These are phyloP conservation scores for Phytopythium vexans DNA, from an alignment of 352 stramenopile species.

Conservation along the genomic window DNA sequence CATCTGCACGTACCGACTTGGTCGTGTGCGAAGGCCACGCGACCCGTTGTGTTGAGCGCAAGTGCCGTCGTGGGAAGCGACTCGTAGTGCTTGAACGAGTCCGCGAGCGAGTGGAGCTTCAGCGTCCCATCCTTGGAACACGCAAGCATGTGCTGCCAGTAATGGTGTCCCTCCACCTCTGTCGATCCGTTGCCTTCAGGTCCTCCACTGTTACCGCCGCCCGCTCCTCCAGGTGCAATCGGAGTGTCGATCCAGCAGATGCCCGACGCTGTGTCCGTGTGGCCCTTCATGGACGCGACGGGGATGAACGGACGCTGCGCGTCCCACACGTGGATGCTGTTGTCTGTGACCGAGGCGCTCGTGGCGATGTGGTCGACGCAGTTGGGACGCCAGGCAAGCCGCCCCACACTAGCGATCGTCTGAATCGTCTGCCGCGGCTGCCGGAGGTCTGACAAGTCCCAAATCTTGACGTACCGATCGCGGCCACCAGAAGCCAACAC, in stretches of 20 bases:
- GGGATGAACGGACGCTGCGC: slow-evolving; percentile 82
- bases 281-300: slow-evolving; percentile 81
- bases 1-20: slow-evolving; percentile 51
- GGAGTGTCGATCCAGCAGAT: slow-evolving; percentile 87
- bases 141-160: slow-evolving; percentile 87
- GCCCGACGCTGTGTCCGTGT: slow-evolving; percentile 77
- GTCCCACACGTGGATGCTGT: slow-evolving; percentile 88
- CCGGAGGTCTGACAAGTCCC: slow-evolving; percentile 64
- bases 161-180: slow-evolving; percentile 52
- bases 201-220: background rate
- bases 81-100: slow-evolving; percentile 82
- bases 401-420: slow-evolving; percentile 81
- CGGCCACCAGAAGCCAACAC: slow-evolving; percentile 76
- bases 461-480: slow-evolving; percentile 87
- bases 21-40: slow-evolving; percentile 82
- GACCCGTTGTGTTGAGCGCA: slow-evolving; percentile 75
- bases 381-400: slow-evolving; percentile 76
- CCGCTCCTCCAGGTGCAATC: slow-evolving; percentile 12
- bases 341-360: slow-evolving; percentile 82
- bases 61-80: slow-evolving; percentile 69
- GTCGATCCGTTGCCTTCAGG: too few relatives aligned
- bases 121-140: slow-evolving; percentile 87
- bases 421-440: slow-evolving; percentile 85
- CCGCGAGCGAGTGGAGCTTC: slow-evolving; percentile 81
- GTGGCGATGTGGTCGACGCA: slow-evolving; percentile 81